These are phyloP conservation scores for Xylaria sp. DNA, from an alignment of 2,329 filamentous ascomycete genomes.

Conservation along the genomic window DNA sequence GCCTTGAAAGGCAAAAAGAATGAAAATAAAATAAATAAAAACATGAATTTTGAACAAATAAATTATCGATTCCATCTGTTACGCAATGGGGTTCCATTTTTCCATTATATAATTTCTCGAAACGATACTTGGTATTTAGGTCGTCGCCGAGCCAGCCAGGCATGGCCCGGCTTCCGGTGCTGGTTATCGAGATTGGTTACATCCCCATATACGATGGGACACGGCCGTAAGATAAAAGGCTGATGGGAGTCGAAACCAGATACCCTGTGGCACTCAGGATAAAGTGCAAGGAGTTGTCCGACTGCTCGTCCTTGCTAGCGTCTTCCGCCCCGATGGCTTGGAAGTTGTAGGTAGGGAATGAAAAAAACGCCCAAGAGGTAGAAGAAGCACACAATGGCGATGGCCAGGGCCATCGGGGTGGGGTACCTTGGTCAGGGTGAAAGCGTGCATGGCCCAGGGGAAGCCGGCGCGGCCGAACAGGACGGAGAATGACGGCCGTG, in stretches of 20 bases:
- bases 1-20: no score
- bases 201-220: not conserved
- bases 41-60: no score
- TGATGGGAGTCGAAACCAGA: not conserved
- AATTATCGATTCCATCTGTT: no score
- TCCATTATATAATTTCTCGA: no score
- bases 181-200: not conserved
- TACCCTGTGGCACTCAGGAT: conserved; percentile 12
- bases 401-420: conserved; percentile 3
- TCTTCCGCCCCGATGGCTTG: conserved; percentile 6
- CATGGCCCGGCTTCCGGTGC: conserved; percentile 9
- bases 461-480: conserved; percentile 10
- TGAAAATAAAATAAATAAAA: no score
- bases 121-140: conserved; percentile 8
- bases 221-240: not conserved
- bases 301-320: conserved; percentile 1
- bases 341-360: conserved; percentile 9
- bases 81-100: no score
- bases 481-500: conserved; percentile 11
- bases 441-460: conserved; percentile 11
- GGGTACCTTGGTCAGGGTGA: conserved; percentile 10
- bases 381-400: conserved; percentile 6
- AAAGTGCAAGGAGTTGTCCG: conserved; percentile 6
- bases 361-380: conserved; percentile 11
- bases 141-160: conserved; percentile 10